phyloP scores from a whole-genome alignment of 495 filamentous ascomycete species.

The Thozetella sp. region DNA sequence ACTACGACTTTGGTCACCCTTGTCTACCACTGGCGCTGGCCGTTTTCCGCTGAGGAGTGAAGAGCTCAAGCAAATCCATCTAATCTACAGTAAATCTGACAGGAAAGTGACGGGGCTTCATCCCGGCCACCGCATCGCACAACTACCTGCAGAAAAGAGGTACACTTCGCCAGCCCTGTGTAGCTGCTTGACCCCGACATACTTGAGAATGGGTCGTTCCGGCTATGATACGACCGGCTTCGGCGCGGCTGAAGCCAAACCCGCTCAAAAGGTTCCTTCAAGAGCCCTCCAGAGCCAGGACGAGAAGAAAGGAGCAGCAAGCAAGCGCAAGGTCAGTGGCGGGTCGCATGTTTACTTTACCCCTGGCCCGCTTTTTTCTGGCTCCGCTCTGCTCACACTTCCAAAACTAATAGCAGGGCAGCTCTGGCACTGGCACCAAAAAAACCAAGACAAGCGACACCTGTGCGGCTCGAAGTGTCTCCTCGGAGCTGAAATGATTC shows the following conservation, averaged over 20 bases:
- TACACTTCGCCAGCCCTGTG: not conserved
- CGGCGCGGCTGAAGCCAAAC: not conserved
- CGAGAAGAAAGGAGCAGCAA: not conserved
- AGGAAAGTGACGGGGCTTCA: too few species aligned
- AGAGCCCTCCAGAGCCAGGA: not conserved
- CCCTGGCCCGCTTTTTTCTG: not conserved
- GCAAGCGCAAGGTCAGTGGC: not conserved
- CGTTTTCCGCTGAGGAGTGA: too few species aligned
- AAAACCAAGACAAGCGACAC: not conserved
- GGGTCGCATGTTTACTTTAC: not conserved
- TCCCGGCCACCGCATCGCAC: too few species aligned
- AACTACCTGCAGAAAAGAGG: not conserved
- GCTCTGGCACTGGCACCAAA: not conserved
- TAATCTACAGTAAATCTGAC: too few species aligned
- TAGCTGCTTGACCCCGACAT: not conserved
- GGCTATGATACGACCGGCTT: constrained; percentile 18
- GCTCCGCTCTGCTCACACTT: not conserved
- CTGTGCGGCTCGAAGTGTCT: not conserved
- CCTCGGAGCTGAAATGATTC: not conserved
- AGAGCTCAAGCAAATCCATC: too few species aligned
- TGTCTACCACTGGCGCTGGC: too few species aligned
- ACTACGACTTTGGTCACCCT: too few species aligned
- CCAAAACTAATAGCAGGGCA: not conserved
- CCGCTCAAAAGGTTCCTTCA: not conserved
- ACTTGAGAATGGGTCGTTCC: constrained; percentile 9